A percentile compares a stretch with the other conserved stretches of the same genome.
Evolutionary conservation across 768 basidiomycete species (phyloP).

Genomic region (Collybiopsis confluens): DNA sequence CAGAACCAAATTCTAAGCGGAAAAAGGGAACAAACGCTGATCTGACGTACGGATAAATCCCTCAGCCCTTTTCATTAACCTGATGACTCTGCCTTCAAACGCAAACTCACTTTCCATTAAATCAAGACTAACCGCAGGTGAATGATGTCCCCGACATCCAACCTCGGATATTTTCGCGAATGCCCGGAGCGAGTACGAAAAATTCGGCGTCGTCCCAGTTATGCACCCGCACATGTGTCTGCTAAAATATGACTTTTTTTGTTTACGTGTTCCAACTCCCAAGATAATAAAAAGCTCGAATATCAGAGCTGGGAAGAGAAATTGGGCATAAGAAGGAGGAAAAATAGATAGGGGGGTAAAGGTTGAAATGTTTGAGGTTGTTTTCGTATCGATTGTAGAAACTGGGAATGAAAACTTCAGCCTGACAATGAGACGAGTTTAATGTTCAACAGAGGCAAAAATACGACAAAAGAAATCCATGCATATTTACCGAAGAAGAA

Average conservation of each 20-base stretch:
- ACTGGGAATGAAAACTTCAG: conserved; percentile 45
- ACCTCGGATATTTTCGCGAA: conserved; percentile 32
- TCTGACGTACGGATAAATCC: conserved; percentile 40
- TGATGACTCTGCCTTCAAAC: conserved; percentile 41
- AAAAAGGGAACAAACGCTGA: neutral
- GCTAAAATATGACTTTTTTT: conserved; percentile 41
- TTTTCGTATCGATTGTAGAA: conserved; percentile 45
- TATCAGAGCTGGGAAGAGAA: conserved; percentile 34
- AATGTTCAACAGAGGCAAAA: neutral
- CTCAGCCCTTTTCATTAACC: conserved; percentile 41
- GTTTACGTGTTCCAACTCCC: conserved; percentile 45
- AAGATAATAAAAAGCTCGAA: conserved; percentile 36
- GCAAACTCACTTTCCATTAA: conserved; percentile 29
- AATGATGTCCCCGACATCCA: conserved; percentile 42
- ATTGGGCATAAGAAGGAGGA: conserved; percentile 37
- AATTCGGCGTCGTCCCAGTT: conserved; percentile 11
- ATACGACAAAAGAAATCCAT: conserved; percentile 9
- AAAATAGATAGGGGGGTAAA: conserved; percentile 37
- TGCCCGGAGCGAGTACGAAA: conserved; percentile 8
- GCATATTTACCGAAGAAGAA: conserved; percentile 42
- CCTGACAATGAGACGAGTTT: conserved; percentile 24
- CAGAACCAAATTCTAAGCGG: neutral
- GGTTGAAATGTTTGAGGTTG: conserved; percentile 37
- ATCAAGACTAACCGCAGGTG: conserved; percentile 39
- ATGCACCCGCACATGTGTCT: conserved; percentile 14